A percentile compares a stretch with the other conserved stretches of the same genome.
Evolutionary conservation across 441 rosid genomes (phyloP).

Genomic region (Hura crepitans): DNA sequence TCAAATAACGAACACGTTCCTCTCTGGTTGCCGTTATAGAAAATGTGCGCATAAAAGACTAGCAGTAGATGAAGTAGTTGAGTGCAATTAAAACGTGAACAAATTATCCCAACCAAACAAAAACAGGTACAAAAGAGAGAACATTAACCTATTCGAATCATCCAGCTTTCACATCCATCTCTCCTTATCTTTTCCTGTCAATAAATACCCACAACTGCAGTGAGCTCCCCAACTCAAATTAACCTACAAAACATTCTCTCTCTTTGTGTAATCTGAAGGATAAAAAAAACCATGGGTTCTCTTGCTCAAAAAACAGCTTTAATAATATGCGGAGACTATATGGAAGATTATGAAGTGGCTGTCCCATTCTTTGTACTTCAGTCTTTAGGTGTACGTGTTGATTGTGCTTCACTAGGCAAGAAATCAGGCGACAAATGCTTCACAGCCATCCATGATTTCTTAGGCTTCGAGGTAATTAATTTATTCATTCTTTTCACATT

Average conservation of each 20-base stretch:
- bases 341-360: conserved; percentile 44
- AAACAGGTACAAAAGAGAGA: no score
- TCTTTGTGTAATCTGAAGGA: not conserved
- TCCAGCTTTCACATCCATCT: not conserved
- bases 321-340: conserved; percentile 45
- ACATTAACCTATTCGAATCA: not conserved
- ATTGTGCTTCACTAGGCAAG: conserved; percentile 44
- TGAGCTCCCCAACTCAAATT: no score
- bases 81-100: conserved; percentile 1
- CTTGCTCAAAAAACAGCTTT: conserved; percentile 30
- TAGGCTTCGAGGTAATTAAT: conserved; percentile 36
- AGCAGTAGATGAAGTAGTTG: not conserved
- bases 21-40: not conserved
- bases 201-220: not conserved
- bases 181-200: not conserved
- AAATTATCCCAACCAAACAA: not conserved
- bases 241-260: no score
- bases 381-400: conserved; percentile 39
- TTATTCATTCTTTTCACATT: no score
- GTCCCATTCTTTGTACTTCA: conserved; percentile 39
- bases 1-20: no score
- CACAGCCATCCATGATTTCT: conserved; percentile 41
- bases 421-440: conserved; percentile 39
- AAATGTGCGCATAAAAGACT: not conserved
- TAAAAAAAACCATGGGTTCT: not conserved